Conservation (phyloP, 768 basidiomycete species). For the Rhizopogon rudus region DNA sequence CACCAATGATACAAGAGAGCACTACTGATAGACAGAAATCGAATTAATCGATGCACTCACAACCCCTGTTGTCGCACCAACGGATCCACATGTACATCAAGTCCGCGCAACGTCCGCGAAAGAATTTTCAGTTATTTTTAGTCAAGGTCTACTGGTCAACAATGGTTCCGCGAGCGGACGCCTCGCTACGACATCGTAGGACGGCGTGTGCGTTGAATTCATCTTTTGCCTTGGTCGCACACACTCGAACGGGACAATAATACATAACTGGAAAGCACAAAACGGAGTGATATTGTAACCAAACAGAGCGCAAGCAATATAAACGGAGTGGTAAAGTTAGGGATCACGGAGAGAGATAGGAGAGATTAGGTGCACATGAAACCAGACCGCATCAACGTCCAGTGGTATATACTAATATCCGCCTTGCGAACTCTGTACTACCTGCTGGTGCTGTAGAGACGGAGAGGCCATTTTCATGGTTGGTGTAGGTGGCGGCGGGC, state of each 20-base stretch:
- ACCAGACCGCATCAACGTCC: conserved; percentile 8
- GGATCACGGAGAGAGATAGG: conserved; percentile 8
- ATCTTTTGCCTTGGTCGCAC: no score
- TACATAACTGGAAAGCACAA: conserved; percentile 35
- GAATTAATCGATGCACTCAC: no score
- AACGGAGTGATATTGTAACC: conserved; percentile 28
- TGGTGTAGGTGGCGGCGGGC: conserved; percentile 40
- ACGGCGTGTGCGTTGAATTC: no score
- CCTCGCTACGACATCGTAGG: no score
- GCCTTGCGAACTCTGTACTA: conserved; percentile 45
- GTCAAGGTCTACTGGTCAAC: no score
- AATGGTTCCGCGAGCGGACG: no score
- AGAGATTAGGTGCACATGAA: conserved; percentile 14
- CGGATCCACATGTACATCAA: no score
- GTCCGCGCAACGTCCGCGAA: no score
- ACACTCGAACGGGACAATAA: conserved; percentile 8
- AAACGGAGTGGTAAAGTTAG: conserved; percentile 22
- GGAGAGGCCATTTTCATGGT: conserved; percentile 52
- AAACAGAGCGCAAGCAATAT: conserved; percentile 29
- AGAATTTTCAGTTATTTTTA: no score
- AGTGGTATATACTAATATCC: conserved; percentile 37
- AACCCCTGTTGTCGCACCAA: no score
- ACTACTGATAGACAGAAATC: no score
- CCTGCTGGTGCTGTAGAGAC: conserved; percentile 50
- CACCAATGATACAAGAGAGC: no score